Base-by-base conservation (phyloP, 352 stramenopile genomes). In the Elongisporangium undulatum region DNA sequence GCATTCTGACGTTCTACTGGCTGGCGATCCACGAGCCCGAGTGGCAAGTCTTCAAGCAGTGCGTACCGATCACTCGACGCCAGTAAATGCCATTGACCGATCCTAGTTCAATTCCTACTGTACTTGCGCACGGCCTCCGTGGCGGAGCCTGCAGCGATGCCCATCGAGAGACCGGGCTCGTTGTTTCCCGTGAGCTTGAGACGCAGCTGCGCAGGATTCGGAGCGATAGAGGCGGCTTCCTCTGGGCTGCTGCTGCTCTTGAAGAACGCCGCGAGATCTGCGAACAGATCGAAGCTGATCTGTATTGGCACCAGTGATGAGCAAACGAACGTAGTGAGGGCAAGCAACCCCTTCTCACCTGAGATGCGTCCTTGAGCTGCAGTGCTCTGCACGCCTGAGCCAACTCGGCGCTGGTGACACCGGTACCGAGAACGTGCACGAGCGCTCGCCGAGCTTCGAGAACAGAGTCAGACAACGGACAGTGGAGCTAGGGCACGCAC, bases 281-380 rank as follows among this genome's bases (percentile, higher is more conserved):
- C 64, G 41, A 91, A 91, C 21, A 78, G 59, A 34, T 87, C 77
- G 55, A 91, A 90, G 29, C 72, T 71, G 59, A 90, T 67, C 82
- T 91, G 55, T 23, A 58, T 22, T 38, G 50, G 38, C 51, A 21
- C 0, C 15, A 17, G 55, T 0, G 52, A 52, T 54, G 16, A 53
- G 41, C 38, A 59, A 10, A 21, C 8, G 1, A 39, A 54, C n/a
- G n/a, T n/a, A n/a, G n/a, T n/a, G n/a, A n/a, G 24, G 12, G 21
- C 6, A 22, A 59, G 5, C 2, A 53, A 39, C 10, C 55, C 5
- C 51, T 48, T 66, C 68, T 24, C 49, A 87, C 81, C 23, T 75
- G 64, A 34, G 71, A 75, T 7, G 75, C 60, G 20, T 85, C 59
- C 19, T 60, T 51, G 26, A 78, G 61, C 29, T 73, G 65, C 61